phyloP scores from a whole-genome alignment of 2,329 filamentous ascomycete genomes.

The Fusarium chuoi region DNA sequence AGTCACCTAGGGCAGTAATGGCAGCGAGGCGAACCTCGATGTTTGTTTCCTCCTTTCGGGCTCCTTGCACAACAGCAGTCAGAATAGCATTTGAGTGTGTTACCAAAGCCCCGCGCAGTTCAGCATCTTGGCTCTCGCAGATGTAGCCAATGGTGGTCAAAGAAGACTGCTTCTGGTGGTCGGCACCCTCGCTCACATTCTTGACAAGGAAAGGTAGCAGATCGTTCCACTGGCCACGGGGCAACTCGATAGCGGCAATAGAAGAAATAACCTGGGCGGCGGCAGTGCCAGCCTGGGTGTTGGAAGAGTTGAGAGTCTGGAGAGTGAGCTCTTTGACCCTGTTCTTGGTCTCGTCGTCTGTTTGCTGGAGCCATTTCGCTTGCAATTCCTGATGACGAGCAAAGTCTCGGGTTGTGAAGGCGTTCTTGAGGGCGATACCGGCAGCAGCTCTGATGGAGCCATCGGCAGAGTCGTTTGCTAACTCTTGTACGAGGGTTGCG shows the following conservation, averaged over 20 bases:
- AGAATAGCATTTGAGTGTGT: slow-evolving; percentile 97
- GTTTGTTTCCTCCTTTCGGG: slow-evolving; percentile 95
- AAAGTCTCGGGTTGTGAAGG: slow-evolving; percentile 93
- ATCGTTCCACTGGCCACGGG: slow-evolving; percentile 91
- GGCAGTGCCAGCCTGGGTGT: slow-evolving; percentile 85
- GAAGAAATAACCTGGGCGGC: slow-evolving; percentile 95
- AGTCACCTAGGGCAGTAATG: slow-evolving; percentile 93
- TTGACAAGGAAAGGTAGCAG: slow-evolving; percentile 89
- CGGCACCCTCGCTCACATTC: slow-evolving; percentile 87
- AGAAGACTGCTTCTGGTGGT: slow-evolving; percentile 93
- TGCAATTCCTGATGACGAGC: slow-evolving; percentile 89
- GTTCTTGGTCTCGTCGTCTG: slow-evolving; percentile 83
- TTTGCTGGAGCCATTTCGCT: slow-evolving; percentile 88
- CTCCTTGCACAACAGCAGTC: slow-evolving; percentile 96
- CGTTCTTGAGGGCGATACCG: slow-evolving; percentile 97
- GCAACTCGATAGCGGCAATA: slow-evolving; percentile 94
- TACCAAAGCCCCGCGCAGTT: slow-evolving; percentile 82
- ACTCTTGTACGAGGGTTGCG: slow-evolving; percentile 88
- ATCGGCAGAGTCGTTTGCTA: slow-evolving; percentile 88
- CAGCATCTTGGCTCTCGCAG: slow-evolving; percentile 92
- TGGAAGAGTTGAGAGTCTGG: slow-evolving; percentile 82
- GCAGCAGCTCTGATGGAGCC: slow-evolving; percentile 91
- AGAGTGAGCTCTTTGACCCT: slow-evolving; percentile 92
- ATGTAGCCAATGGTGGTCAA: slow-evolving; percentile 98
- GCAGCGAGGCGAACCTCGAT: slow-evolving; percentile 90